These are phyloP conservation scores for Orbilia ellipsospora DNA, from an alignment of 2,329 filamentous ascomycete genomes.

Conservation along the genomic window DNA sequence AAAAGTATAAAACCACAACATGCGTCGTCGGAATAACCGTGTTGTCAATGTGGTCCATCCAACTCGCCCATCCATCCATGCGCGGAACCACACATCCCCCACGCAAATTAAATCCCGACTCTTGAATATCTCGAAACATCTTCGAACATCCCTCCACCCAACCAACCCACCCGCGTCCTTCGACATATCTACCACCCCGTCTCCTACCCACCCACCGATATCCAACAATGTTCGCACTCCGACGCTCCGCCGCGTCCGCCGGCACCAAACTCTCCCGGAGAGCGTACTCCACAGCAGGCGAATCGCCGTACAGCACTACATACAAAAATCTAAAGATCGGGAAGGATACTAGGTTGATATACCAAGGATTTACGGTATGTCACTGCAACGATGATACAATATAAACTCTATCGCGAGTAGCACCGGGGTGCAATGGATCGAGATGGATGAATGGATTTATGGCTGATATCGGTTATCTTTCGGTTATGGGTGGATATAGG, in stretches of 20 bases:
- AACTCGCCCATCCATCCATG: slow-evolving; percentile 9
- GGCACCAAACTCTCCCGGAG: slow-evolving; percentile 30
- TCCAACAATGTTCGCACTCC: slow-evolving; percentile 38
- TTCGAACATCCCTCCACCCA: background rate
- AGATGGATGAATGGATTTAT: background rate
- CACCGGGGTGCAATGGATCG: background rate
- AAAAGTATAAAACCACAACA: background rate
- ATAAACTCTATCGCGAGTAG: too few species aligned
- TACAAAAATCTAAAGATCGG: slow-evolving; percentile 75
- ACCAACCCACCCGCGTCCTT: background rate
- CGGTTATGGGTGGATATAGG: slow-evolving; percentile 22
- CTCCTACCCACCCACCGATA: background rate
- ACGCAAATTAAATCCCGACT: background rate
- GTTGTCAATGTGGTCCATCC: slow-evolving; percentile 32
- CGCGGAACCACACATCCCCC: slow-evolving; percentile 37
- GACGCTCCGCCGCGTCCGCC: slow-evolving; percentile 46
- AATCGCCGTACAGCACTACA: slow-evolving; percentile 66
- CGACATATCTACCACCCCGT: background rate
- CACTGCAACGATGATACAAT: too few species aligned
- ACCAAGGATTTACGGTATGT: slow-evolving; percentile 75
- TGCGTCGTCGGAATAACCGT: slow-evolving; percentile 10
- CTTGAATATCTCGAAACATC: background rate
- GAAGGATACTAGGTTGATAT: slow-evolving; percentile 74
- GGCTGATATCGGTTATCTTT: slow-evolving; percentile 16
- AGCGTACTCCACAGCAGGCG: slow-evolving; percentile 30